Evolutionary conservation across 2,329 filamentous ascomycete genomes (phyloP), one percentile per base, ranked within the genome.

Genomic region (Ascochyta viciae-villosae): DNA sequence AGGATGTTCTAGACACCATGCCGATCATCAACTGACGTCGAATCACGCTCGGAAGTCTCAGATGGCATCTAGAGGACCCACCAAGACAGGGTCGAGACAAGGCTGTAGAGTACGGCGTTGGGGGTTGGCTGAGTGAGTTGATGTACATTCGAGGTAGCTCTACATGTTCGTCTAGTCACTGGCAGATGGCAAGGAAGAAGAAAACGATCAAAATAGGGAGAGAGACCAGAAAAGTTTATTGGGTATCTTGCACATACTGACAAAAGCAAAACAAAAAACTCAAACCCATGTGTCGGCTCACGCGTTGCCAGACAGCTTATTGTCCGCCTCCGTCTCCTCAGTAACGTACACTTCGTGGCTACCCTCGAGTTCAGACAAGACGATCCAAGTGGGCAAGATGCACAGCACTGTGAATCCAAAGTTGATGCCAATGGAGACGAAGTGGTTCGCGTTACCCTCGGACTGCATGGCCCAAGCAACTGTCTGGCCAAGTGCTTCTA

Each of bases 401-500:
- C 70, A 73, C 2, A 73, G 35, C 4, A 74, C 27, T 7, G 67
- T 70, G 26, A 74, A 65, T 9, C 71, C 71, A 52, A 75, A 75
- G 55, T 75, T 75, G 34, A 75, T 56, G 2, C 72, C 72, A 27
- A 74, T 75, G 46, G 66, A 71, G 35, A 74, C 71, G 24, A 75
- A 74, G 50, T 74, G 71, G 41, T 75, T 75, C 4, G 71, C 72
- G 29, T 67, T 66, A 35, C 72, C 72, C 54, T 75, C 64, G 3
- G 65, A 68, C 62, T 75, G 72, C 72, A 75, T 74, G 5, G 72
- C 72, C 72, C 72, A 74, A 24, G 72, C 71, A 19, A 74, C 65
- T 2, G 72, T 74, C 60, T 74, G 72, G 0, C 72, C 72, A 23
- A 74, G 54, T 1, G 72, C 72, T 50, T 74, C 72, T 0, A 72